phyloP scores from a whole-genome alignment of 1,139 yeast species.

The Magnusiomyces clavatus region DNA sequence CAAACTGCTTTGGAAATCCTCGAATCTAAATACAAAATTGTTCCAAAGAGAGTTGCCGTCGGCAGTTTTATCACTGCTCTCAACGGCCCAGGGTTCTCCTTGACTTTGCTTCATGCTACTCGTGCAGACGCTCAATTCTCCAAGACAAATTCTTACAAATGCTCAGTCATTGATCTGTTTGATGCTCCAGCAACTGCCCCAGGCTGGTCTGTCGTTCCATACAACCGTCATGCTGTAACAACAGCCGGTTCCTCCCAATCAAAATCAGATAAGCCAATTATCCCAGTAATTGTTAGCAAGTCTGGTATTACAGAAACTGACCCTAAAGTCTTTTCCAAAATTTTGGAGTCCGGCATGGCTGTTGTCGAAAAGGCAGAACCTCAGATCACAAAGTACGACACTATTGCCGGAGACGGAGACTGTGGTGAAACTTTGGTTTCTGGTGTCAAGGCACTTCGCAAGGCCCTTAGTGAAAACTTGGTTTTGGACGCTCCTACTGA shows the following conservation, averaged over 20 bases:
- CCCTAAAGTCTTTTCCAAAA: slow-evolving; percentile 33
- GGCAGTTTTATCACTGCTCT: slow-evolving; percentile 81
- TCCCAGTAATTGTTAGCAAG: slow-evolving; percentile 19
- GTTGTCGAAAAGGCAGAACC: slow-evolving; percentile 56
- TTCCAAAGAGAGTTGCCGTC: slow-evolving; percentile 57
- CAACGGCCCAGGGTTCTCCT: slow-evolving; percentile 85
- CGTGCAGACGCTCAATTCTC: slow-evolving; percentile 29
- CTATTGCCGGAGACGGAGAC: slow-evolving; percentile 93
- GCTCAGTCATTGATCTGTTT: slow-evolving; percentile 39
- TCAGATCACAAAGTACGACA: slow-evolving; percentile 73
- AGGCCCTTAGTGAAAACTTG: slow-evolving; percentile 33
- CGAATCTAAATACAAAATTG: slow-evolving; percentile 41
- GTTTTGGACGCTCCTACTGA: not conserved
- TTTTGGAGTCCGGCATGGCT: slow-evolving; percentile 45
- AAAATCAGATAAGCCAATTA: slow-evolving; percentile 15
- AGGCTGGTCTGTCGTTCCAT: slow-evolving; percentile 56
- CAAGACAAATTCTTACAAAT: slow-evolving; percentile 8
- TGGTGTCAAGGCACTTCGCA: slow-evolving; percentile 69
- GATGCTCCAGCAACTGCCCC: slow-evolving; percentile 72
- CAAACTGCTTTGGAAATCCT: slow-evolving; percentile 40
- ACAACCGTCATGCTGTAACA: slow-evolving; percentile 37
- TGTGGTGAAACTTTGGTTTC: slow-evolving; percentile 86
- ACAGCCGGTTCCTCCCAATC: slow-evolving; percentile 25
- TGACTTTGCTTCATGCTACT: slow-evolving; percentile 64
- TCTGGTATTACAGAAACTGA: slow-evolving; percentile 38